Evolutionary conservation across 2,329 filamentous ascomycete species (phyloP).

Genomic region (Fusarium beomiforme): DNA sequence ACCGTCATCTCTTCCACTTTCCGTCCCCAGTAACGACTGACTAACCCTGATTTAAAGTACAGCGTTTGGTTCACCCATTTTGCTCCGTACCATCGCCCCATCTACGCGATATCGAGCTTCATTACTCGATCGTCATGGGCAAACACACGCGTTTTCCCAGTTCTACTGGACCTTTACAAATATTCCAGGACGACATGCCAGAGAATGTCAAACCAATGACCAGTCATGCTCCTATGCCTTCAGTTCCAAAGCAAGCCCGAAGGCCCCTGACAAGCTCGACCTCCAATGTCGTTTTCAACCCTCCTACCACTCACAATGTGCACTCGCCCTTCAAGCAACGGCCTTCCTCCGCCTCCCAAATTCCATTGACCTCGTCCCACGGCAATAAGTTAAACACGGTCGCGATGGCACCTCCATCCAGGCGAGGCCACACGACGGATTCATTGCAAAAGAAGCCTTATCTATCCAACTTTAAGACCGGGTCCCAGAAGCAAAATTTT

Average conservation of each 20-base stretch:
- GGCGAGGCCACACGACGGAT: conserved; percentile 67
- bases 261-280: conserved; percentile 61
- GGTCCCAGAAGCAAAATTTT: conserved; percentile 62
- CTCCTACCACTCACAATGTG: conserved; percentile 63
- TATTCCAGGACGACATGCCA: conserved; percentile 64
- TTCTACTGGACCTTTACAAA: conserved; percentile 59
- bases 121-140: conserved; percentile 61
- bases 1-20: conserved; percentile 31
- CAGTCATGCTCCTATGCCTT: conserved; percentile 67
- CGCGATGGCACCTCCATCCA: conserved; percentile 71
- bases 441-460: conserved; percentile 74
- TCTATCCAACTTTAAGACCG: conserved; percentile 68
- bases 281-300: conserved; percentile 74
- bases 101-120: conserved; percentile 27
- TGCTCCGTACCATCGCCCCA: conserved; percentile 6
- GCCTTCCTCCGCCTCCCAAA: conserved; percentile 69
- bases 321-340: conserved; percentile 77
- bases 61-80: conserved; percentile 20
- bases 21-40: conserved; percentile 32
- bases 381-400: conserved; percentile 73
- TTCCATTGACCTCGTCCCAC: conserved; percentile 63
- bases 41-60: conserved; percentile 31
- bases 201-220: conserved; percentile 59
- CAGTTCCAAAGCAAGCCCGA: conserved; percentile 58
- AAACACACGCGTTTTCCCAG: conserved; percentile 59